Evolutionary conservation across 2,329 filamentous ascomycete species (phyloP), one percentile per base, ranked within the genome.

Genomic region (Colletotrichum echinochloae): DNA sequence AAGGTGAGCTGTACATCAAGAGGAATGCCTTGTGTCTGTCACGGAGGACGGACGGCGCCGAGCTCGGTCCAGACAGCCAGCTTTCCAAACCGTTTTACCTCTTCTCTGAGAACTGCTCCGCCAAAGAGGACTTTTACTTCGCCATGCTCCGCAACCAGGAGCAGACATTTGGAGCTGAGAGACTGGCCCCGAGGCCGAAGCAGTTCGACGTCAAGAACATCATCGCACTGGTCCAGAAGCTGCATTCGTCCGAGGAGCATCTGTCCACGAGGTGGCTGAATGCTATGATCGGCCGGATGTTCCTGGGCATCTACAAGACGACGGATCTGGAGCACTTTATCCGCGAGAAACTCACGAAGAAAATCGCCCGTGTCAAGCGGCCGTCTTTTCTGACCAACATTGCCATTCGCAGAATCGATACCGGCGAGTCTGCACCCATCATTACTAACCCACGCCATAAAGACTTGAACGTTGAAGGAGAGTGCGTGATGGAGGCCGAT

Each of bases 61-160:
- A 91, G 41, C 75, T 86, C 35, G 82, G 86, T 3, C 86, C 88
- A 4, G 89, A 91, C 73, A 83, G 80, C 46, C 85, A 84, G 41
- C 77, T 87, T 3, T 91, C 93, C 8, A 95, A 93, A 74, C 94
- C 96, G 0, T 98, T 98, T 82, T 98, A 91, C 77, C 85, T 99
- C 5, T 99, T 98, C 80, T 97, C 94, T 0, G 94, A 98, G 74
- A 97, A 97, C 77, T 94, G 94, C 79, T 97, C 95, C 0, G 94
- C 96, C 56, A 99, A 99, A 80, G 96, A 99, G 80, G 96, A 99
- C 79, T 98, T 99, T 81, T 99, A 99, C 80, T 95, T 97, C 81
- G 93, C 95, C 16, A 85, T 99, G 75, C 85, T 99, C 48, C 90
- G 91, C 75, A 97, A 95, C 73, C 93, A 97, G 78, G 91, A 94